Percentiles rank a stretch among this genome's conserved stretches.
These are phyloP conservation scores for Cladophialophora yegresii DNA, from an alignment of 2,329 filamentous ascomycete genomes.

Conservation along the genomic window DNA sequence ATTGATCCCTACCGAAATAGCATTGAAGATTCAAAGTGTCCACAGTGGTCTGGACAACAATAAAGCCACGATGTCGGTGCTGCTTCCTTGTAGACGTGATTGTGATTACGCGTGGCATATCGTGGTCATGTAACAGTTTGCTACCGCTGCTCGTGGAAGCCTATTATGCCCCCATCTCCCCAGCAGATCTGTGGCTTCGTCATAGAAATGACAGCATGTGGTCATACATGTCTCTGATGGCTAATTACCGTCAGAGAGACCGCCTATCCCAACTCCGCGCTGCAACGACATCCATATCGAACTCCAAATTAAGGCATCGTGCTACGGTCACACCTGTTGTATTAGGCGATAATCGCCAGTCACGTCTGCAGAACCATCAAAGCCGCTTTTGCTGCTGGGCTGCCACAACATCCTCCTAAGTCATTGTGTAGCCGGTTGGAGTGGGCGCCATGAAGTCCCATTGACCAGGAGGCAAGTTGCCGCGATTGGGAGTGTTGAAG, in stretches of 20 bases:
- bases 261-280: conserved; percentile 3
- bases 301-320: conserved; percentile 1
- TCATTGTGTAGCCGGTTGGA: conserved; percentile 32
- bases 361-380: background rate
- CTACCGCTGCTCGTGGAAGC: background rate
- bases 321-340: background rate
- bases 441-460: conserved; percentile 37
- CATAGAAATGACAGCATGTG: background rate
- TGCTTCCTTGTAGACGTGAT: background rate
- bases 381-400: background rate
- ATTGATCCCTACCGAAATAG: conserved; percentile 21
- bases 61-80: background rate
- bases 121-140: background rate
- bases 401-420: conserved; percentile 19
- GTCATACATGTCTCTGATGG: conserved; percentile 5
- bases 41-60: background rate
- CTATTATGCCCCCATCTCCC: background rate
- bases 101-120: background rate
- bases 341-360: background rate
- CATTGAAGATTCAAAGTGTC: background rate
- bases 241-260: background rate
- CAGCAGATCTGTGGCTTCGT: background rate
- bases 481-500: conserved; percentile 24
- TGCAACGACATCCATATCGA: background rate
- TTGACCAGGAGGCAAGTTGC: conserved; percentile 36